Percentiles rank a stretch among this genome's conserved stretches.
Conservation (phyloP, 2,329 filamentous ascomycete genomes). For the Penicillium sp. region DNA sequence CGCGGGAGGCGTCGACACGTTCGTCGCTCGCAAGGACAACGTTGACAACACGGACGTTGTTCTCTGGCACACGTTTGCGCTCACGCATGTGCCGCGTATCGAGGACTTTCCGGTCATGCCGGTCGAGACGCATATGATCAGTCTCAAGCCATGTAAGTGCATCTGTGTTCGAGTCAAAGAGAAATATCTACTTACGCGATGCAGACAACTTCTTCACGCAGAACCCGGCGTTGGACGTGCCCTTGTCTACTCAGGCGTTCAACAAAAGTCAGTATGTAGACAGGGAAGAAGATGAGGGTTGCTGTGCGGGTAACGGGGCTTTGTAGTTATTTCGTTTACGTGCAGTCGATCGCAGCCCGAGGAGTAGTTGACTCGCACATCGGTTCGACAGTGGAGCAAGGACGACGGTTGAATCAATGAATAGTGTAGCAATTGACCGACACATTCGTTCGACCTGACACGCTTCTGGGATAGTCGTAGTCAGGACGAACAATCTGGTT, state of each 20-base stretch:
- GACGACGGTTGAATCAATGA: too few relatives aligned
- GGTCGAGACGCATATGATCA: not conserved
- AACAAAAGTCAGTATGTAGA: constrained; percentile 29
- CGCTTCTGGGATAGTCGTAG: too few relatives aligned
- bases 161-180: not conserved
- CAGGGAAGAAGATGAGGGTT: too few relatives aligned
- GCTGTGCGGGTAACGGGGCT: too few relatives aligned
- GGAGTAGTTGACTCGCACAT: too few relatives aligned
- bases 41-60: constrained; percentile 83
- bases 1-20: constrained; percentile 66
- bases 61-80: constrained; percentile 88
- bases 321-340: too few relatives aligned
- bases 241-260: constrained; percentile 36
- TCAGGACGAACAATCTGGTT: too few relatives aligned
- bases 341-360: too few relatives aligned
- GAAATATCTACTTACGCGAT: constrained; percentile 49
- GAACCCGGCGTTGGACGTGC: constrained; percentile 53
- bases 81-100: constrained; percentile 39
- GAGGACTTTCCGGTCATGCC: constrained; percentile 66
- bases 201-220: constrained; percentile 52
- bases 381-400: too few relatives aligned
- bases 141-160: not conserved
- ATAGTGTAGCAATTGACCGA: too few relatives aligned
- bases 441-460: too few relatives aligned
- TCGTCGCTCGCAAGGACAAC: constrained; percentile 65